Conservation (phyloP, 768 basidiomycete species). For the Russula vinacea region DNA sequence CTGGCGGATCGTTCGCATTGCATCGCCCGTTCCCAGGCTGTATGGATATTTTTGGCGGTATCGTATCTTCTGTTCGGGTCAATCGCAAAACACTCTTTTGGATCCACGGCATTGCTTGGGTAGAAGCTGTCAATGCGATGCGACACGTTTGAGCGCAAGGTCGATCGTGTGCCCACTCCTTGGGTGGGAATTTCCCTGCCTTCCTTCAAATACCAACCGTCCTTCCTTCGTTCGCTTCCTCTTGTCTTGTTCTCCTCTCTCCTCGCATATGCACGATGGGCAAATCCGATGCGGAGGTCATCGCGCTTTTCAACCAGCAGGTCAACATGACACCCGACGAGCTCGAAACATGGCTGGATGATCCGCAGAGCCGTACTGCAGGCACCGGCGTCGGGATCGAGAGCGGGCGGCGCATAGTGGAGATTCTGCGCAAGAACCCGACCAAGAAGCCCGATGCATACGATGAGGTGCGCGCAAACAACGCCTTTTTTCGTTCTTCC, state of each 20-base stretch:
- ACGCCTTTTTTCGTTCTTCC: neutral
- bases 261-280: slow-evolving; percentile 28
- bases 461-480: slow-evolving; percentile 30
- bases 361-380: slow-evolving; percentile 35
- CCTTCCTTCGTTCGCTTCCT: neutral
- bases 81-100: neutral
- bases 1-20: too few relatives aligned
- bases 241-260: too few relatives aligned
- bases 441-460: slow-evolving; percentile 35
- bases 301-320: slow-evolving; percentile 36
- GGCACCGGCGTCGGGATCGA: slow-evolving; percentile 38
- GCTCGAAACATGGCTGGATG: slow-evolving; percentile 36
- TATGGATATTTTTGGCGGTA: too few relatives aligned
- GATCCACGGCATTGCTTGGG: neutral
- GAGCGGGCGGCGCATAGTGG: slow-evolving; percentile 38
- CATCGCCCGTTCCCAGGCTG: too few relatives aligned
- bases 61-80: neutral
- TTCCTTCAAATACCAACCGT: neutral
- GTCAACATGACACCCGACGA: slow-evolving; percentile 38
- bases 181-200: neutral
- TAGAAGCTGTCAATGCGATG: neutral
- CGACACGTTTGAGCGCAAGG: too few relatives aligned
- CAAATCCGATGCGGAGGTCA: slow-evolving; percentile 35
- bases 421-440: slow-evolving; percentile 39
- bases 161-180: neutral